Conservation (phyloP, 2,329 filamentous ascomycete genomes). For the Penicillium thymicola region DNA sequence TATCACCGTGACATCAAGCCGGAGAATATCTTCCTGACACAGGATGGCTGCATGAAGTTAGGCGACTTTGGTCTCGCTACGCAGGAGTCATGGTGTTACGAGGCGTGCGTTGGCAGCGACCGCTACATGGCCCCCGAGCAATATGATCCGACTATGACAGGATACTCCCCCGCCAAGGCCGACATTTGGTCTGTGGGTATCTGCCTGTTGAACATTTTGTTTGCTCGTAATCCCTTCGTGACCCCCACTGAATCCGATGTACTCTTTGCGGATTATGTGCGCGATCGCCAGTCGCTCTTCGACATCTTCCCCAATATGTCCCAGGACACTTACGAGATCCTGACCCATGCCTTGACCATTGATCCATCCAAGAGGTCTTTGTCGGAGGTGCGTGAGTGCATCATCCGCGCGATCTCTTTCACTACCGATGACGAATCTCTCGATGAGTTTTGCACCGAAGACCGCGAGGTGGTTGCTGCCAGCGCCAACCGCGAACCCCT, state of each 20-base stretch:
- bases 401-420: slow-evolving; percentile 80
- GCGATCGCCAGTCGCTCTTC: slow-evolving; percentile 92
- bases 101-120: slow-evolving; percentile 92
- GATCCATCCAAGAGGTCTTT: slow-evolving; percentile 88
- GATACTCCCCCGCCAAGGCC: slow-evolving; percentile 89
- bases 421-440: slow-evolving; percentile 87
- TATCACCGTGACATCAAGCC: slow-evolving; percentile 99
- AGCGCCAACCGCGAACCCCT: slow-evolving; percentile 89
- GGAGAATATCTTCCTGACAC: slow-evolving; percentile 94
- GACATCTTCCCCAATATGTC: slow-evolving; percentile 99
- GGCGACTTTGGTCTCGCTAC: slow-evolving; percentile 95
- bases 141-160: slow-evolving; percentile 80
- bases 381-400: slow-evolving; percentile 69
- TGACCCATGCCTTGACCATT: slow-evolving; percentile 84
- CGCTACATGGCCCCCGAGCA: slow-evolving; percentile 99
- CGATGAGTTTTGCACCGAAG: slow-evolving; percentile 88
- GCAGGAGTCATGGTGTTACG: slow-evolving; percentile 82
- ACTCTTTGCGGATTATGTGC: slow-evolving; percentile 86
- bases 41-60: slow-evolving; percentile 86
- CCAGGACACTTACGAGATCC: slow-evolving; percentile 92
- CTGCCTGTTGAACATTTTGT: slow-evolving; percentile 92
- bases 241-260: slow-evolving; percentile 87
- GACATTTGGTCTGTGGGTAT: slow-evolving; percentile 98
- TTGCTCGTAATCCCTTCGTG: slow-evolving; percentile 94
- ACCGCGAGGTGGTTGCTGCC: slow-evolving; percentile 72